Conservation (phyloP, 768 basidiomycete genomes). For the Chlorophyllum brunneum region DNA sequence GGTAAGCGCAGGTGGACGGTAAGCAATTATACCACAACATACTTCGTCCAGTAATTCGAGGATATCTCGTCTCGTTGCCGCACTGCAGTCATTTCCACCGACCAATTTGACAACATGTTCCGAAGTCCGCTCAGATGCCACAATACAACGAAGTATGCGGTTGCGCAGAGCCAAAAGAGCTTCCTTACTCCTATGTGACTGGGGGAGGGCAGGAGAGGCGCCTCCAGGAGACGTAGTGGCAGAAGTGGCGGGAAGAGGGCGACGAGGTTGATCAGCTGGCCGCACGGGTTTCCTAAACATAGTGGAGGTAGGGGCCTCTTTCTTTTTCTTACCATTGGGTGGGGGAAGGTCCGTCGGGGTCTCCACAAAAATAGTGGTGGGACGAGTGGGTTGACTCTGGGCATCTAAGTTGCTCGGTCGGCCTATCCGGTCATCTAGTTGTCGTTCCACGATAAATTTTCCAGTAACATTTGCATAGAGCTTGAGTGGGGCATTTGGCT, state of each 20-base stretch:
- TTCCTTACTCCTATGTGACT: conserved; percentile 16
- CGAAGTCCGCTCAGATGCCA: conserved; percentile 44
- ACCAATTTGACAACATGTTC: conserved; percentile 45
- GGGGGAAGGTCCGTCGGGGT: conserved; percentile 35
- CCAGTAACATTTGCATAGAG: conserved; percentile 73
- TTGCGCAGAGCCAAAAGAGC: conserved; percentile 25
- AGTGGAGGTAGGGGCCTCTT: conserved; percentile 26
- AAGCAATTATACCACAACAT: conserved; percentile 2
- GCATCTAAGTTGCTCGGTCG: conserved; percentile 44
- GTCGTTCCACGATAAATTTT: conserved; percentile 63
- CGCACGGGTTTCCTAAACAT: conserved; percentile 38
- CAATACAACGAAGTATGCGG: conserved; percentile 52
- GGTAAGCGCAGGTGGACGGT: not conserved
- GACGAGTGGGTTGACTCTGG: conserved; percentile 35
- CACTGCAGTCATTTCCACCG: conserved; percentile 35
- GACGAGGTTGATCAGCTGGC: conserved; percentile 24
- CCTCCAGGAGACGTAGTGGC: conserved; percentile 21
- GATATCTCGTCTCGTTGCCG: conserved; percentile 37
- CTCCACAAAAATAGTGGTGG: conserved; percentile 49
- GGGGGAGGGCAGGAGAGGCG: conserved; percentile 24
- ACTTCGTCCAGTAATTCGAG: conserved; percentile 50
- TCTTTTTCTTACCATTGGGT: conserved; percentile 34
- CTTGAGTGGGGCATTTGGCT: conserved; percentile 64
- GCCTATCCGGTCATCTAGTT: conserved; percentile 46
- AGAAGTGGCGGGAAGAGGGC: conserved; percentile 21